These are phyloP conservation scores for Suhomyces vadensis DNA, from an alignment of 805 yeast genomes.

Conservation along the genomic window DNA sequence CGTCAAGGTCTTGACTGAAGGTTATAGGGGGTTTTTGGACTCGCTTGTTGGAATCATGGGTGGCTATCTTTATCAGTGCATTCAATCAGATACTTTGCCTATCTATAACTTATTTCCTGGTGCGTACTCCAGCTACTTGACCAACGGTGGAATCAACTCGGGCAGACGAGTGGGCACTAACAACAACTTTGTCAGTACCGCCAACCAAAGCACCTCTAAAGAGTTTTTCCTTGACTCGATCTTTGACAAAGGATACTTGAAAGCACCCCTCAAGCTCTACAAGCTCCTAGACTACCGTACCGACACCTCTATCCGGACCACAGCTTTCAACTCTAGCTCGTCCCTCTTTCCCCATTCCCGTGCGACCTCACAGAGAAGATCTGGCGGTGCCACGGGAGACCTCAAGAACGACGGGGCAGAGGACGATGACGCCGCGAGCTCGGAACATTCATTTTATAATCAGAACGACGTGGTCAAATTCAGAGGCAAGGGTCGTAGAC, in stretches of 20 bases:
- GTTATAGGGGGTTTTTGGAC: conserved; percentile 40
- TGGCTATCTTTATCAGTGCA: conserved; percentile 61
- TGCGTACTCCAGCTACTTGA: conserved; percentile 20
- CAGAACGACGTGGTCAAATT: conserved; percentile 18
- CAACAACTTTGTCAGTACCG: conserved; percentile 7
- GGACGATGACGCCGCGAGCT: conserved; percentile 5
- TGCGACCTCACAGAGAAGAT: neutral
- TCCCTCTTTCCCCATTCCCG: neutral
- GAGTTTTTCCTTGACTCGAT: conserved; percentile 40
- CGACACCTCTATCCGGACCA: conserved; percentile 8
- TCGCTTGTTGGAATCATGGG: conserved; percentile 52
- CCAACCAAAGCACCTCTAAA: conserved; percentile 5
- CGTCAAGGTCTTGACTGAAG: conserved; percentile 41
- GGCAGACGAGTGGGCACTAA: conserved; percentile 37
- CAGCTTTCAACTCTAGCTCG: conserved; percentile 7
- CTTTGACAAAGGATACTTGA: conserved; percentile 53
- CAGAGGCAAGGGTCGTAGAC: conserved; percentile 38
- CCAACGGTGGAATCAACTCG: conserved; percentile 2
- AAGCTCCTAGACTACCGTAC: conserved; percentile 30
- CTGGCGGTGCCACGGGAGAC: neutral
- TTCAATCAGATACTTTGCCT: conserved; percentile 56
- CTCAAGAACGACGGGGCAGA: neutral
- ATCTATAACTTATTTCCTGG: conserved; percentile 40
- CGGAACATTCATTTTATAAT: conserved; percentile 17
- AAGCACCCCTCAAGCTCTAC: conserved; percentile 52